phyloP scores from a whole-genome alignment of 1,284 basidiomycete genomes.

The Inonotus hispidus region DNA sequence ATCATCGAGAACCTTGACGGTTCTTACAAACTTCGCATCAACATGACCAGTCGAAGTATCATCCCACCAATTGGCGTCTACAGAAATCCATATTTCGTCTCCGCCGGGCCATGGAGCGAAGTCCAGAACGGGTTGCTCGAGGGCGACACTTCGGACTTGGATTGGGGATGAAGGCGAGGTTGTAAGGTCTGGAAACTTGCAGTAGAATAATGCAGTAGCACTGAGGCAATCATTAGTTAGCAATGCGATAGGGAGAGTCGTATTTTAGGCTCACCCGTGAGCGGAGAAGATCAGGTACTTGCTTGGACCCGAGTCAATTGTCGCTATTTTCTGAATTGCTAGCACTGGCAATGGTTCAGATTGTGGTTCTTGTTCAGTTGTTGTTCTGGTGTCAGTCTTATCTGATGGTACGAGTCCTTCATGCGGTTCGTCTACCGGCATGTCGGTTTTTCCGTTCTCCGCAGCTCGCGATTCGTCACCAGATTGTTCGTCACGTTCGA shows the following conservation, averaged over 20 bases:
- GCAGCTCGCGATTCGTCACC: conserved; percentile 22
- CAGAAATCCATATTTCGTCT: conserved; percentile 7
- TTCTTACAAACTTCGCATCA: not conserved
- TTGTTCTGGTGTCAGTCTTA: conserved; percentile 10
- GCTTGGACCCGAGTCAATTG: conserved; percentile 26
- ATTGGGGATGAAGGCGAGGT: conserved; percentile 22
- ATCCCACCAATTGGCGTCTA: conserved; percentile 27
- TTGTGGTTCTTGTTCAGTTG: conserved; percentile 19
- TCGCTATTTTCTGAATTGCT: conserved; percentile 47
- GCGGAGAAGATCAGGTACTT: conserved; percentile 56
- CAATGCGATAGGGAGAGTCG: not conserved
- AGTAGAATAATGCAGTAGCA: conserved; percentile 60
- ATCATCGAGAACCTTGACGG: conserved; percentile 5
- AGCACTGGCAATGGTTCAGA: conserved; percentile 36
- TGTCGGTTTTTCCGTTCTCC: conserved; percentile 20
- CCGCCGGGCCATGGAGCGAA: conserved; percentile 39
- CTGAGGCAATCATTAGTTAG: conserved; percentile 32
- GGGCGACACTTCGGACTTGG: conserved; percentile 40
- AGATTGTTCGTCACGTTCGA: conserved; percentile 19
- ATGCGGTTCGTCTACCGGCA: conserved; percentile 23
- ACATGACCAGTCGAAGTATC: not conserved
- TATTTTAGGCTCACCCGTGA: conserved; percentile 50
- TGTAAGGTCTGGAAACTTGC: conserved; percentile 32
- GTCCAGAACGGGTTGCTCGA: conserved; percentile 54
- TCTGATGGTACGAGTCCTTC: conserved; percentile 17